Evolutionary conservation across 768 basidiomycete species (phyloP).

Genomic region (Termitomyces sp.): DNA sequence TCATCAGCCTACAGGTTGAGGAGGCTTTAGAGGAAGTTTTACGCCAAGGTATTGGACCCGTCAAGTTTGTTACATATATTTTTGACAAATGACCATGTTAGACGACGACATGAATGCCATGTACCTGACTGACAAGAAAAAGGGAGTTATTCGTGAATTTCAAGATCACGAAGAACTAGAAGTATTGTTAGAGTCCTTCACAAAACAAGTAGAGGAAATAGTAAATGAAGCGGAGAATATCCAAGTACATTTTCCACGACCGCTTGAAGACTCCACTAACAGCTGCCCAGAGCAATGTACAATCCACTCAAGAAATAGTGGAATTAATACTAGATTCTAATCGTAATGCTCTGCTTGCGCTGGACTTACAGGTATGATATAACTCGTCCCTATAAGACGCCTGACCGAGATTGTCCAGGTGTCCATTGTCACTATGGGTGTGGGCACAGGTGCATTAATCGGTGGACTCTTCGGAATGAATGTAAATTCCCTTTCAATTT

Average conservation of each 20-base stretch:
- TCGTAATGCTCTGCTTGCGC: constrained; percentile 85
- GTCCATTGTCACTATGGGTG: constrained; percentile 92
- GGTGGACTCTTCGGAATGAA: constrained; percentile 98
- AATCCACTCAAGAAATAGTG: constrained; percentile 97
- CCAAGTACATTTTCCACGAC: constrained; percentile 47
- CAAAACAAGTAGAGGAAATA: constrained; percentile 96
- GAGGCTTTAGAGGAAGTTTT: constrained; percentile 90
- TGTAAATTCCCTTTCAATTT: constrained; percentile 44
- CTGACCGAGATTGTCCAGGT: constrained; percentile 45
- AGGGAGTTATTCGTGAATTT: constrained; percentile 52
- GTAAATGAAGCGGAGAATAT: constrained; percentile 90
- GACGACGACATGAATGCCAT: constrained; percentile 95
- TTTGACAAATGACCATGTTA: constrained; percentile 28
- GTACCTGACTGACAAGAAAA: constrained; percentile 89
- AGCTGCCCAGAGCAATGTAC: constrained; percentile 74
- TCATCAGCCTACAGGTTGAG: constrained; percentile 58
- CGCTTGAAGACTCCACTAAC: not conserved
- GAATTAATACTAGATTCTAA: constrained; percentile 96
- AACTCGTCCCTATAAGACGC: constrained; percentile 5
- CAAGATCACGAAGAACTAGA: constrained; percentile 94
- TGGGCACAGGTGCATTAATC: constrained; percentile 86
- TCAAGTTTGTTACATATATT: not conserved
- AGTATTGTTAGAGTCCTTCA: constrained; percentile 89
- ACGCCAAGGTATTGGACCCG: constrained; percentile 62
- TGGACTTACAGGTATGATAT: constrained; percentile 76